Percentiles rank a stretch among this genome's conserved stretches.
These are phyloP conservation scores for Stephania yunnanensis DNA, from an alignment of 164 flowering plant genomes.

Conservation along the genomic window DNA sequence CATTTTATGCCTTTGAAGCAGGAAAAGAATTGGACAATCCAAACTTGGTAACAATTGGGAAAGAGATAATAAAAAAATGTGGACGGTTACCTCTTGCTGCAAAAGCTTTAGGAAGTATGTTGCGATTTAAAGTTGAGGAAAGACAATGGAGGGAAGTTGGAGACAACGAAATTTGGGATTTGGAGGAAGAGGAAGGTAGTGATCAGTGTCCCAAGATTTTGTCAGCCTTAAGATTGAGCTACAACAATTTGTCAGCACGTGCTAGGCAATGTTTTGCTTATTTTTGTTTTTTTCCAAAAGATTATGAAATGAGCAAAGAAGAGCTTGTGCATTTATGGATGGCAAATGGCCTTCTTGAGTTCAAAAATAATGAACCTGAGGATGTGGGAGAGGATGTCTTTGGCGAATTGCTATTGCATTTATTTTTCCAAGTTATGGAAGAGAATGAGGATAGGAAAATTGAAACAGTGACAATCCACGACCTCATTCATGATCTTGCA, in stretches of 20 bases:
- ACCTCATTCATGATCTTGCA: constrained; percentile 13
- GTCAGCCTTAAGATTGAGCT: constrained; percentile 21
- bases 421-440: constrained; percentile 2
- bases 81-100: no score
- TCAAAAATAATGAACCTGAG: not conserved
- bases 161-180: constrained; percentile 17
- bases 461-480: constrained; percentile 4
- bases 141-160: no score
- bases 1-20: not conserved
- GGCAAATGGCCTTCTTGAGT: constrained; percentile 11
- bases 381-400: not conserved
- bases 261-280: constrained; percentile 7
- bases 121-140: no score
- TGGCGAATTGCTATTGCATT: not conserved
- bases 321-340: constrained; percentile 18
- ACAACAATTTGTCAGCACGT: constrained; percentile 12
- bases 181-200: not conserved
- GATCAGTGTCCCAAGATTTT: not conserved
- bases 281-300: constrained; percentile 23
- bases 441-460: not conserved
- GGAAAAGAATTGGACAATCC: no score
- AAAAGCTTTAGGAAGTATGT: no score
- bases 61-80: no score
- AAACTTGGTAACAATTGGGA: no score
- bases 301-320: constrained; percentile 9